These are phyloP conservation scores for Thelonectria olida DNA, from an alignment of 2,329 filamentous ascomycete species.

Conservation along the genomic window DNA sequence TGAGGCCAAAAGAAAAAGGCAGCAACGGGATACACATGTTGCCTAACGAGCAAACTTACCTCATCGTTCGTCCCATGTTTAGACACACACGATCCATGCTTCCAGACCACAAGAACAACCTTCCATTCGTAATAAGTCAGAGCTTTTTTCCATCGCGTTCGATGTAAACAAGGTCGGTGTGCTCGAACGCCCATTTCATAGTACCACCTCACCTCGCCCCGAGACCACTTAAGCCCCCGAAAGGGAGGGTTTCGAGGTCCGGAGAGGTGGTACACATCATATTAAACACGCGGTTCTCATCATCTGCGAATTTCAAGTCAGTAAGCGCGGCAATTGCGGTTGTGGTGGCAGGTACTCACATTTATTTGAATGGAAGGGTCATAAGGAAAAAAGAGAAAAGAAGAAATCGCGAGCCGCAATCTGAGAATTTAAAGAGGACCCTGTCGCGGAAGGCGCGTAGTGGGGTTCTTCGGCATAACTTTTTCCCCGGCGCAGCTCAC, in stretches of 20 bases:
- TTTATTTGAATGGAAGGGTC: constrained; percentile 99
- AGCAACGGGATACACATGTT: too few relatives aligned
- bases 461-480: constrained; percentile 42
- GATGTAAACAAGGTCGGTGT: constrained; percentile 97
- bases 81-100: not conserved
- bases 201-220: constrained; percentile 71
- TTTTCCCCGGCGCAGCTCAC: constrained; percentile 11
- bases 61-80: too few relatives aligned
- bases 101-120: constrained; percentile 9
- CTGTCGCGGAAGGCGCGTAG: constrained; percentile 29
- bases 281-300: constrained; percentile 99
- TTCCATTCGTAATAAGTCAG: constrained; percentile 73
- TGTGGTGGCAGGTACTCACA: constrained; percentile 67
- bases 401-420: constrained; percentile 44
- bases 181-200: constrained; percentile 99
- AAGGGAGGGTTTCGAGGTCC: constrained; percentile 83
- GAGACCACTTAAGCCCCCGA: constrained; percentile 87
- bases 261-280: constrained; percentile 79
- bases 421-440: constrained; percentile 49
- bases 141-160: constrained; percentile 97
- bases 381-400: constrained; percentile 69
- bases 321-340: constrained; percentile 18
- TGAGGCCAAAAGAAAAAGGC: too few relatives aligned
- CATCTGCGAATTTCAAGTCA: constrained; percentile 71
- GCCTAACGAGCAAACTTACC: too few relatives aligned